A percentile compares a stretch with the other conserved stretches of the same genome.
Conservation (phyloP, 257 asterid genomes). For the Cordia subcordata region DNA sequence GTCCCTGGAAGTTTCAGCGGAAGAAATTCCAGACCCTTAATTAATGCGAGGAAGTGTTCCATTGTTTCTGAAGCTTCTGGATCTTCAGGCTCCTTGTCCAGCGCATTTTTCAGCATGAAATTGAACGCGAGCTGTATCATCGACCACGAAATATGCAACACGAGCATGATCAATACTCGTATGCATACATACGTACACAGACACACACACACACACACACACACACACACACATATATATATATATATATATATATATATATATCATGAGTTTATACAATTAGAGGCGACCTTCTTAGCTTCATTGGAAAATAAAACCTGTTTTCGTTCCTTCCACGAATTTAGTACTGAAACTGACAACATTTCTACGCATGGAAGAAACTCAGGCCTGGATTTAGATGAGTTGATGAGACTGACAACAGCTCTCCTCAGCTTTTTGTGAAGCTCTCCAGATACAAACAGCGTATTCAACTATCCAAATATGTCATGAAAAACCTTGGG, state of each 20-base stretch:
- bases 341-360: constrained; percentile 20
- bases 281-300: constrained; percentile 77
- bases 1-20: constrained; percentile 69
- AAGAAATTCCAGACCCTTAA: constrained; percentile 74
- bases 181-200: no score
- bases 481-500: constrained; percentile 58
- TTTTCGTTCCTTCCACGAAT: constrained; percentile 33
- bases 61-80: constrained; percentile 43
- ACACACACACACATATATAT: no score
- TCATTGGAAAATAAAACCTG: constrained; percentile 40
- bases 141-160: no score
- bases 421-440: constrained; percentile 54
- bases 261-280: no score
- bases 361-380: constrained; percentile 33
- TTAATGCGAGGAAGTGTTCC: constrained; percentile 58
- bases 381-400: constrained; percentile 34
- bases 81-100: constrained; percentile 54
- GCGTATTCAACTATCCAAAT: constrained; percentile 49
- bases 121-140: constrained; percentile 60
- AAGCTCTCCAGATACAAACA: constrained; percentile 48
- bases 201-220: no score
- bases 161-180: no score
- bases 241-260: neutral
- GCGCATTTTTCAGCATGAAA: constrained; percentile 53
- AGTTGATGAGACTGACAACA: constrained; percentile 40